Percentiles rank a stretch among this genome's conserved stretches.
These are phyloP conservation scores for Quercus engelmannii DNA, from an alignment of 306 rosid species.

Conservation along the genomic window DNA sequence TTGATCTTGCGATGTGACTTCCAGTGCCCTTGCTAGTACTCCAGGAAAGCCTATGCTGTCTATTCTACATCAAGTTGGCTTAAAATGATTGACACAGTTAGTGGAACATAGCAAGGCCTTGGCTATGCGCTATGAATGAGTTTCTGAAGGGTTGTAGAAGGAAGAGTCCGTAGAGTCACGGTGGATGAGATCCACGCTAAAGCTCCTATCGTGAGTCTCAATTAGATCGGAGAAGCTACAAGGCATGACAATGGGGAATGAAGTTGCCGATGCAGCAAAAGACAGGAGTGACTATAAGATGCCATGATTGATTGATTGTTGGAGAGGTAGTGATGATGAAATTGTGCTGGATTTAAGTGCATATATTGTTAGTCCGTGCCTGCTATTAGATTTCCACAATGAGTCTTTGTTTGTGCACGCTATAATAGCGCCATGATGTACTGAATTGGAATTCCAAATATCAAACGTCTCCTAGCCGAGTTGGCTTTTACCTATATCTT, in stretches of 20 bases:
- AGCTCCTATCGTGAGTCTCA: constrained; percentile 2
- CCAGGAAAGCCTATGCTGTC: accelerated
- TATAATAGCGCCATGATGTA: no score
- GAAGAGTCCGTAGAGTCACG: neutral
- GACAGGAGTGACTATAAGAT: neutral
- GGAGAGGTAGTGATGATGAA: neutral
- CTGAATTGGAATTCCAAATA: no score
- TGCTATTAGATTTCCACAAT: no score
- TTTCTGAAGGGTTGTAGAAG: neutral
- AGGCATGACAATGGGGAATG: neutral
- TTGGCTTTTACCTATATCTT: no score
- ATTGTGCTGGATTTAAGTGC: neutral
- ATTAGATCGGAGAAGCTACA: neutral
- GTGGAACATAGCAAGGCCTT: no score
- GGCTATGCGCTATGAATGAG: neutral
- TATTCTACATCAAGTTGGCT: neutral
- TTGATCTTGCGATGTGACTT: no score
- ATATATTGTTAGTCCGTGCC: neutral
- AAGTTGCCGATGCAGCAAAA: neutral
- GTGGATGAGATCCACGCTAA: constrained; percentile 7
- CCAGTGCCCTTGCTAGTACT: accelerated
- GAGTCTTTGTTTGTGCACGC: no score
- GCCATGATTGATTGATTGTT: neutral
- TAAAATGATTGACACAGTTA: no score
- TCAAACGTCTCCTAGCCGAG: no score